Base-by-base conservation (phyloP, 768 basidiomycete genomes). In the Gyrodon lividus region DNA sequence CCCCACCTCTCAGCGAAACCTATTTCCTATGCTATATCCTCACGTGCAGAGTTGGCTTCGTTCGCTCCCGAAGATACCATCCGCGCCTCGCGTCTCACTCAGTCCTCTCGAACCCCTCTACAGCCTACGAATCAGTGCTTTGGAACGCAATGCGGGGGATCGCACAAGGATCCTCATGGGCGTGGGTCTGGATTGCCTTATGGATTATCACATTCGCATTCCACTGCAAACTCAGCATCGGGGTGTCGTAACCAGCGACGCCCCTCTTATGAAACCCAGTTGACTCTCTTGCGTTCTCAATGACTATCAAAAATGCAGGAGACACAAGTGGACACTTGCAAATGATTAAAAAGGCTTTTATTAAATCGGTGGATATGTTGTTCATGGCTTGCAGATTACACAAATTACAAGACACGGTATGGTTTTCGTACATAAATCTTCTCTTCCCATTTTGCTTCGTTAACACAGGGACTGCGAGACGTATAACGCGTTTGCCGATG, bases 1-100 rank as follows among this genome's bases (percentile, higher is more conserved):
- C 43, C 40, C 30, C 53, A 31, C 30, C 33, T 52, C 4, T 42
- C 47, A 10, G 16, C 58, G 24, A 33, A 23, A 31, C 51, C 54
- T 0, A 45, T 54, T 31, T 39, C 59, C 1, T 73, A 71, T 26
- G 59, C 65, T 2, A 61, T 75, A 12, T 70, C 76, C 35, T 70
- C 74, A 22, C 70, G 68, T 40, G 52, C 68, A 9, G 74, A 74
- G 50, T 65, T 73, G 22, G 65, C 65, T 19, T 59, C 65, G 5
- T 70, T 71, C 56, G 55, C 63, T 13, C 53, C 67, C 5, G 70
- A 73, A 20, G 74, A 76, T 5, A 77, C 77, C 28, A 68, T 76
- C 13, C 72, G 77, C 23, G 66, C 64, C 16, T 66, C 72, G 1
- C 68, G 64, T 22, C 52, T 46, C 12, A 31, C 40, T 14, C 60